Conservation (phyloP, 176 grass and related monocot species). For the Oropetium thomaeum region DNA sequence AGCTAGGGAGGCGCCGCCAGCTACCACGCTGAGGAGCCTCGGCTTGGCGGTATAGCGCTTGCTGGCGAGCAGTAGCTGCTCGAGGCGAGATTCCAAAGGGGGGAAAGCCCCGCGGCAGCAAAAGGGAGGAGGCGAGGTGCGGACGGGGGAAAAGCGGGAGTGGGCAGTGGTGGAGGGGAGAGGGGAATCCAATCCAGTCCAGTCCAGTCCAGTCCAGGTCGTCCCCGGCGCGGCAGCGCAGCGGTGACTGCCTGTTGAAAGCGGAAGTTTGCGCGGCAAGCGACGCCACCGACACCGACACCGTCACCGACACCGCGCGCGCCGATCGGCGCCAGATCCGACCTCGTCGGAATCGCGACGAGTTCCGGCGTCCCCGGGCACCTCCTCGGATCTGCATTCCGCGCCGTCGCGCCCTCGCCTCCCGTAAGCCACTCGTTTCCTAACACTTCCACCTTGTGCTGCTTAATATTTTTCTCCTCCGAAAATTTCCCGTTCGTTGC, state of each 20-base stretch:
- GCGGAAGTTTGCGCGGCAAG: constrained; percentile 38
- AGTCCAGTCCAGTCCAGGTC: constrained; percentile 1
- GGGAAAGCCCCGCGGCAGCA: constrained; percentile 6
- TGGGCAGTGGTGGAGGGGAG: neutral
- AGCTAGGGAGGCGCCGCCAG: constrained; percentile 6
- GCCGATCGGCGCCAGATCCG: constrained; percentile 52
- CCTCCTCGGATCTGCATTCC: constrained; percentile 48
- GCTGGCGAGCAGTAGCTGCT: neutral
- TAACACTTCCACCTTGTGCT: neutral
- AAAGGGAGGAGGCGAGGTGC: constrained; percentile 19
- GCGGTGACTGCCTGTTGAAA: constrained; percentile 15
- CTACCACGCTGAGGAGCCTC: neutral
- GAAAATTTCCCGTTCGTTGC: neutral
- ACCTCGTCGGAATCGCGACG: constrained; percentile 23
- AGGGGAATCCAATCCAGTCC: constrained; percentile 12
- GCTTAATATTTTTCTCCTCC: neutral
- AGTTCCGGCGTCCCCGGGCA: constrained; percentile 11
- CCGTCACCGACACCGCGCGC: neutral
- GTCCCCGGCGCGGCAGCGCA: neutral
- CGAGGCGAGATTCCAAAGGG: constrained; percentile 34
- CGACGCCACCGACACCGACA: constrained; percentile 27
- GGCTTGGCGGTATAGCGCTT: neutral
- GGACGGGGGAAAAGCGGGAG: neutral
- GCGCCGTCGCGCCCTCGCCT: constrained; percentile 21
- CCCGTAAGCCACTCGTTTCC: constrained; percentile 2